Evolutionary conservation across 169 alveolate genomes (phyloP), one percentile per base, ranked within the genome.

Genomic region (Plasmodium inui): DNA sequence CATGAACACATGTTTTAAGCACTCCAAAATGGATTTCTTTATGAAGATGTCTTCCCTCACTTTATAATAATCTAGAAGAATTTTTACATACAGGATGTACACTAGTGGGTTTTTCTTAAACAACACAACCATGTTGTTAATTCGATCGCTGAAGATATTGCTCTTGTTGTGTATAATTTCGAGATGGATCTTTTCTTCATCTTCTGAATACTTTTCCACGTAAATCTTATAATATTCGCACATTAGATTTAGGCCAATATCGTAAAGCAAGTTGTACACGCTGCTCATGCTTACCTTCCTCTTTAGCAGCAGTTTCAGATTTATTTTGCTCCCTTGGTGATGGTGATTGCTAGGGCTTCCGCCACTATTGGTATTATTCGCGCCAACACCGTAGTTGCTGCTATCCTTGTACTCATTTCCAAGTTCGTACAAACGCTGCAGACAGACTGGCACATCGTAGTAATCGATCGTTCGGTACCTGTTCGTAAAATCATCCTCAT

Each of bases 1-100:
- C 19, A 89, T 39, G 46, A 79, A 89, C 71, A 89, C 82, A 89
- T 89, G 94, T 67, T 89, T 89, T 74, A 89, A n/a, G n/a, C 94
- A 89, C 50, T 89, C 94, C 46, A 89, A 44, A 26, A 89, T 89
- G 19, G 89, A 22, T 12, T 89, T 89, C 72, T 71, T 89, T 14
- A 79, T 37, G 71, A 78, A 89, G 37, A 89, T 44, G 28, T 79
- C 76, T 57, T 89, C 94, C 32, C 53, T 89, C 46, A 41, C 67
- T 26, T 78, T 78, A 34, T 89, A 89, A 10, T 41, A 89, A 89
- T 89, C 89, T 39, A 89, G 71, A 71, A 89, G 67, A 12, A 78
- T 71, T 67, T 89, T 78, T 89, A 61, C 67, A 89, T 89, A 89
- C 28, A 89, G 19, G 61, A 89, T 79, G 57, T 89, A 89, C 30